These are phyloP conservation scores for Tetrahymena malaccensis DNA, from an alignment of 73 alveolate species.

Conservation along the genomic window DNA sequence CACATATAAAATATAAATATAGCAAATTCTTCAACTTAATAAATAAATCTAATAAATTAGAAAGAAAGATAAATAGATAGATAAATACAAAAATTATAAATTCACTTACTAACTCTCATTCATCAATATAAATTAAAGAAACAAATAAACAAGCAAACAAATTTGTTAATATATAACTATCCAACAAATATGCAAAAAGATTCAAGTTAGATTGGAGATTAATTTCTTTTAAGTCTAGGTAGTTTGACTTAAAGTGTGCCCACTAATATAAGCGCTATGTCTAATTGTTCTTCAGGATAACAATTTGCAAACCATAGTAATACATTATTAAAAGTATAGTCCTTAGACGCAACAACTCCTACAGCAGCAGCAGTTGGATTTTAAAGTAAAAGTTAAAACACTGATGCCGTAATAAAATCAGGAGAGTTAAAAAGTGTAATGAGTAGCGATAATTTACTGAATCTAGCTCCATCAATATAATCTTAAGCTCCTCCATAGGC, in stretches of 20 bases:
- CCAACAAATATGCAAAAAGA: not conserved
- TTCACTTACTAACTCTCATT: not conserved
- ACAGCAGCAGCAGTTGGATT: not conserved
- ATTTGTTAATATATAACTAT: not conserved
- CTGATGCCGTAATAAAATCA: not conserved
- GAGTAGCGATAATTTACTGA: not conserved
- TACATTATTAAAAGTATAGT: not conserved
- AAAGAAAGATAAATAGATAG: not conserved
- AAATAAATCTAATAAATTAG: not conserved
- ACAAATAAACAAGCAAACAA: not conserved
- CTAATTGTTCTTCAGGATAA: not conserved
- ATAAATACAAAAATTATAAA: too few relatives aligned
- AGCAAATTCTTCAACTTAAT: not conserved
- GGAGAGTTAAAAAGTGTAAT: not conserved
- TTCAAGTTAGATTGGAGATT: not conserved
- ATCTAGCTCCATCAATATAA: not conserved
- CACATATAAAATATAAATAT: not conserved
- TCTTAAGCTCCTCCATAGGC: not conserved
- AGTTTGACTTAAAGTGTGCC: not conserved
- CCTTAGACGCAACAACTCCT: not conserved
- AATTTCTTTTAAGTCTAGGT: not conserved
- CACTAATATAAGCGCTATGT: not conserved
- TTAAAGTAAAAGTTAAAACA: not conserved
- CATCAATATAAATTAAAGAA: not conserved
- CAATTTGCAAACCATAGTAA: not conserved